Conservation (phyloP, 257 asterid species). For the Eucommia ulmoides region DNA sequence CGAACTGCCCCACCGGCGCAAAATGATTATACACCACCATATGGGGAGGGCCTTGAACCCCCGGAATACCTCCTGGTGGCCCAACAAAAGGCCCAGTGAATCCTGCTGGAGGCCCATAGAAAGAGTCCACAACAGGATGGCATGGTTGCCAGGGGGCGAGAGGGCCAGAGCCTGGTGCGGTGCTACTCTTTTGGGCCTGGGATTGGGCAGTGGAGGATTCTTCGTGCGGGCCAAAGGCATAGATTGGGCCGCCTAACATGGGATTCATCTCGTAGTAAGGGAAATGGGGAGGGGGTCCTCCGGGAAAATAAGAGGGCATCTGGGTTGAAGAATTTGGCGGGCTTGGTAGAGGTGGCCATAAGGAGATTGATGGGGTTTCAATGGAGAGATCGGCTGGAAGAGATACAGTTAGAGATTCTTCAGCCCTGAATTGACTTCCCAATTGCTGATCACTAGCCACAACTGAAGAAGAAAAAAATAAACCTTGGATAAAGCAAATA, state of each 20-base stretch:
- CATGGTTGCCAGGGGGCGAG: constrained; percentile 77
- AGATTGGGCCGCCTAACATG: constrained; percentile 76
- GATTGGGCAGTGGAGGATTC: constrained; percentile 57
- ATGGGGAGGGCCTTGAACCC: constrained; percentile 89
- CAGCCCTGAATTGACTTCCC: constrained; percentile 49
- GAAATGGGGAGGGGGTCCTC: constrained; percentile 76
- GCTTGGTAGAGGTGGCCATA: constrained; percentile 84
- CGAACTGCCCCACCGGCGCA: constrained; percentile 94
- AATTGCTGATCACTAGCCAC: constrained; percentile 41
- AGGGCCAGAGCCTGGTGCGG: constrained; percentile 52
- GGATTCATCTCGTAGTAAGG: constrained; percentile 94
- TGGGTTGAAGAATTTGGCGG: constrained; percentile 69
- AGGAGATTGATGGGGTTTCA: constrained; percentile 80
- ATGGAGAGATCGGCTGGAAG: constrained; percentile 97
- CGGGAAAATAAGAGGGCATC: constrained; percentile 75
- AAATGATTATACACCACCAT: constrained; percentile 97
- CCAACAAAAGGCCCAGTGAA: constrained; percentile 67
- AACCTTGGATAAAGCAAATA: not conserved
- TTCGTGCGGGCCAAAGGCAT: constrained; percentile 67
- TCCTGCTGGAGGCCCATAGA: constrained; percentile 75
- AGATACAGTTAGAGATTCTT: constrained; percentile 70
- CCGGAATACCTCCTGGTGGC: constrained; percentile 75
- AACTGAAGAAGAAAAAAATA: constrained; percentile 22
- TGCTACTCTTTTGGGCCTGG: constrained; percentile 47
- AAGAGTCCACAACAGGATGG: constrained; percentile 79